A percentile compares a stretch with the other conserved stretches of the same genome.
phyloP scores from a whole-genome alignment of 164 flowering plant genomes.

The Taxillus chinensis region DNA sequence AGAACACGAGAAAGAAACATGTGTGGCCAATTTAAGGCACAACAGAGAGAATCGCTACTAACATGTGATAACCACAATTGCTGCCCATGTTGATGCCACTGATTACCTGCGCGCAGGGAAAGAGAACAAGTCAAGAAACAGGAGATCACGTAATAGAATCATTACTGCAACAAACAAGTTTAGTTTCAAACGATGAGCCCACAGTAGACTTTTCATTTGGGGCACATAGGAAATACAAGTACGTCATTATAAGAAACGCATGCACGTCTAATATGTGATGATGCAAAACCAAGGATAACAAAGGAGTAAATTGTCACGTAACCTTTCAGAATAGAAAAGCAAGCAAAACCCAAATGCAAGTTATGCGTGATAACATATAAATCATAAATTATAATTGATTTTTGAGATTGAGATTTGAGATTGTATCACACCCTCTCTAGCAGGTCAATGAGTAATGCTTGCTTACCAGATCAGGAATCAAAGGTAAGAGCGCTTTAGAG shows the following conservation, averaged over 20 bases:
- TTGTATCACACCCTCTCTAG: background rate
- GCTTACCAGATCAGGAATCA: slow-evolving; percentile 69
- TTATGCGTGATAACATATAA: background rate
- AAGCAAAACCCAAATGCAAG: no score
- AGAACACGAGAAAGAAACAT: background rate
- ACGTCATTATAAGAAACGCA: no score
- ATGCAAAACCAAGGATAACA: no score
- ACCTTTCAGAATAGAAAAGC: no score
- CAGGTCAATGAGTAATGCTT: background rate
- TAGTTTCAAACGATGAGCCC: background rate
- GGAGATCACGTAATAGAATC: background rate
- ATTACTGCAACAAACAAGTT: background rate
- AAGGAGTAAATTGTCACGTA: no score
- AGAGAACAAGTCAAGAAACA: slow-evolving; percentile 6
- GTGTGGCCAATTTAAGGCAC: background rate
- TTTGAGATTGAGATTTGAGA: background rate
- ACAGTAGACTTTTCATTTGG: background rate
- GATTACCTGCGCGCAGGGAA: slow-evolving; percentile 43
- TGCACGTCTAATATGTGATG: no score
- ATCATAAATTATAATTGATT: no score
- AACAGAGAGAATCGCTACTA: slow-evolving; percentile 21
- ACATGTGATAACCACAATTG: slow-evolving; percentile 88
- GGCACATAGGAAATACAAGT: background rate
- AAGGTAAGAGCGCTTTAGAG: slow-evolving; percentile 58
- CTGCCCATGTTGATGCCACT: slow-evolving; percentile 95